These are phyloP conservation scores for Cladosporium sp. DNA, from an alignment of 2,329 filamentous ascomycete genomes.

Conservation along the genomic window DNA sequence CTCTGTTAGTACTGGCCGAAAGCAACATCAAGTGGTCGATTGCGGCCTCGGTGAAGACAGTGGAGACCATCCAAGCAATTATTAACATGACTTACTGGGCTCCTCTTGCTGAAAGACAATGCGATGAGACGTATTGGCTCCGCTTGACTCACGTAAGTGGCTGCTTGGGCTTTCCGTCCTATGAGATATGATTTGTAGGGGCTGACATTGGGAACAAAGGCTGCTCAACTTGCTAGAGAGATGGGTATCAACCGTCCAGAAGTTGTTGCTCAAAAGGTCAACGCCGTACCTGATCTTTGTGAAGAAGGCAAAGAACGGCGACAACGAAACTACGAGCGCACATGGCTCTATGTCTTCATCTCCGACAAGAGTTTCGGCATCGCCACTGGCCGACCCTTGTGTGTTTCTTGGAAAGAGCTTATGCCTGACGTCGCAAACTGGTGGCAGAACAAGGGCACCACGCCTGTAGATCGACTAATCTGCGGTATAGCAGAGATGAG, in stretches of 20 bases:
- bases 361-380: constrained; percentile 10
- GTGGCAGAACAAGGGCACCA: constrained; percentile 1
- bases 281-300: constrained; percentile 4
- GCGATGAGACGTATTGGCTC: constrained; percentile 10
- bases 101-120: constrained; percentile 6
- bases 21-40: constrained; percentile 10
- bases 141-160: constrained; percentile 10
- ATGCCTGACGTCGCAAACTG: constrained; percentile 9
- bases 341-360: constrained; percentile 8
- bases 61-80: constrained; percentile 8
- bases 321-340: constrained; percentile 7
- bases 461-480: constrained; percentile 4
- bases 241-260: constrained; percentile 6
- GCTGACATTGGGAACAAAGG: neutral
- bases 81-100: constrained; percentile 13
- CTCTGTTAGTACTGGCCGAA: constrained; percentile 1
- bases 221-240: constrained; percentile 5
- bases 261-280: constrained; percentile 2
- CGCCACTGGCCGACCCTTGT: constrained; percentile 6
- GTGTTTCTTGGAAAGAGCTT: constrained; percentile 9
- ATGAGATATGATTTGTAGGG: neutral
- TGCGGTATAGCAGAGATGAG: constrained; percentile 8
- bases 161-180: neutral
- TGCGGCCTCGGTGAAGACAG: constrained; percentile 6
- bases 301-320: neutral